Base-by-base conservation (phyloP, 108 stramenopile species). In the Mediolabrus comicus region DNA sequence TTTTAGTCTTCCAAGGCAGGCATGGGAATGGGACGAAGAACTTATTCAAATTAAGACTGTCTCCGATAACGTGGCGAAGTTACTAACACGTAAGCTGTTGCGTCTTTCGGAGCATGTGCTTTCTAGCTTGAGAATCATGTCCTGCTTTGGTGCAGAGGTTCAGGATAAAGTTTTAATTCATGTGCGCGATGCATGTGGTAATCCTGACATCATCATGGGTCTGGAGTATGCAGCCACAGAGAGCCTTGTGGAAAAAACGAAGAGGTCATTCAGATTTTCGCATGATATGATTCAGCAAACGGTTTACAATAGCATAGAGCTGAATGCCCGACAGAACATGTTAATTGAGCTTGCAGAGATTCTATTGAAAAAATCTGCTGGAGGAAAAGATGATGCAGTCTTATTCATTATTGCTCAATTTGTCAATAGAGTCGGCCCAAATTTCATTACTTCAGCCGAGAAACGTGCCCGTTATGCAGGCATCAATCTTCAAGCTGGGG, bases 221-320 rank as follows among this genome's bases (percentile, higher is more conserved):
- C 17, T 70, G 17, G 59, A 70, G 3, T 32, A 4, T 41, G 69
- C 69, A 11, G 31, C 35, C 5, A 38, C 19, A 12, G 58, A 36
- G 19, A 34, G 59, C 14, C 57, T 60, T 6, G 24, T 59, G 17
- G 49, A 51, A 24, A 14, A 70, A 13, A 19, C 9, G 19, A 33
- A 35, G 3, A 14, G 24, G 14, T 29, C 52, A 25, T 71, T 29
- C 25, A 35, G 28, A 53, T 71, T 71, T 54, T 17, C 24, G 11
- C 71, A 71, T 53, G 71, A 71, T 31, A 46, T 62, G 24, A 71
- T 71, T 26, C 59, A 63, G 26, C 26, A 63, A 36, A 17, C 61
- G 33, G 53, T 62, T 24, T 8, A 32, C 25, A 12, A 49, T 16
- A 13, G 34, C 34, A 59, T 69, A 14, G 16, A 29, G 12, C 9